A percentile compares a stretch with the other conserved stretches of the same genome.
Conservation (phyloP, 257 asterid genomes). For the Rubia yunnanensis region DNA sequence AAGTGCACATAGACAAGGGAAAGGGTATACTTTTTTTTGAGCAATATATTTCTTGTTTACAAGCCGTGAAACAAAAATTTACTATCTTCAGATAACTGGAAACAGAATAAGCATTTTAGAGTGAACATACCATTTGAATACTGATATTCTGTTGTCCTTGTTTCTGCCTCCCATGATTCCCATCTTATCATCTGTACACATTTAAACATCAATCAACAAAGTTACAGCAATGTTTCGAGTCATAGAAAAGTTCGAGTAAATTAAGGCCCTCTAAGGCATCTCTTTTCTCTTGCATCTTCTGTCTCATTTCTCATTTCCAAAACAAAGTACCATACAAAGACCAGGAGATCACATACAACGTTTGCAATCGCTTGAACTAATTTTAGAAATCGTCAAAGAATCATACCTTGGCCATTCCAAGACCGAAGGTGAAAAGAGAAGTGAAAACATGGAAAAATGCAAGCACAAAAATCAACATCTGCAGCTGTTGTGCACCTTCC, state of each 20-base stretch:
- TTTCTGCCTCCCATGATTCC: conserved; percentile 80
- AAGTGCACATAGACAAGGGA: not conserved
- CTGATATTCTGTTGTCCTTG: conserved; percentile 60
- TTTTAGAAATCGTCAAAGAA: not conserved
- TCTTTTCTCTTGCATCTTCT: not conserved
- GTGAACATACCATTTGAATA: conserved; percentile 45
- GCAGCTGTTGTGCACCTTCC: conserved; percentile 58
- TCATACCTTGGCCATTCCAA: conserved; percentile 57
- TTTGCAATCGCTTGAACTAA: not conserved
- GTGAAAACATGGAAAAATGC: conserved; percentile 67
- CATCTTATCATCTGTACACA: conserved; percentile 58
- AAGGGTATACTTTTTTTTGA: not conserved
- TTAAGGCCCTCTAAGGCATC: not conserved
- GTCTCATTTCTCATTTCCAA: not conserved
- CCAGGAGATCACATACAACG: not conserved
- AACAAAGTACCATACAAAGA: not conserved
- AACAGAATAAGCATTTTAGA: not conserved
- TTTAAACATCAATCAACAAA: conserved; percentile 1
- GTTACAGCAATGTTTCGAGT: not conserved
- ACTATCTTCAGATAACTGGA: not conserved
- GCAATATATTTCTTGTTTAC: not conserved
- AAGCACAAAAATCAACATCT: conserved; percentile 53
- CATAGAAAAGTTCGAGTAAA: not conserved
- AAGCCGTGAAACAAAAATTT: not conserved
- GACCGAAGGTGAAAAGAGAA: conserved; percentile 59